Evolutionary conservation across 1,284 basidiomycete genomes (phyloP).

Genomic region (Salmacisia buchloeana): DNA sequence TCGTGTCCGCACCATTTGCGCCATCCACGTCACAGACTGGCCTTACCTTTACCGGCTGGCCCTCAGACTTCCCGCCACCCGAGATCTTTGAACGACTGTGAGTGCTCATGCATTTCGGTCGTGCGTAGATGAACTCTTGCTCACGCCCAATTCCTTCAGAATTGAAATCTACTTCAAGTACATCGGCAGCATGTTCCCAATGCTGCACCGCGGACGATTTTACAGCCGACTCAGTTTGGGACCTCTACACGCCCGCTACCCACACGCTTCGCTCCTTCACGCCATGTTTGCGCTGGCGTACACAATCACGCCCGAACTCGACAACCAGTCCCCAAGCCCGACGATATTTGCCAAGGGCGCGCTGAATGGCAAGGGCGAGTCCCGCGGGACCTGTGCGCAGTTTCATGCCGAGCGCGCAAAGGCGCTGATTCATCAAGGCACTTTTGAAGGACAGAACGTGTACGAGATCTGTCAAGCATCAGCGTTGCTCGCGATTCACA

Average conservation of each 20-base stretch:
- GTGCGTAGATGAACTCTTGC: no score
- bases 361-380: background rate
- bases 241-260: conserved; percentile 29
- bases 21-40: background rate
- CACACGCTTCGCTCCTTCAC: conserved; percentile 29
- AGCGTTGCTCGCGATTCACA: conserved; percentile 24
- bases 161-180: conserved; percentile 3
- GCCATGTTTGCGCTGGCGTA: conserved; percentile 27
- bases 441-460: conserved; percentile 20
- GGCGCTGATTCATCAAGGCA: conserved; percentile 11
- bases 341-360: background rate
- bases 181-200: conserved; percentile 3
- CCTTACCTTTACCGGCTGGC: conserved; percentile 34
- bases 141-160: no score
- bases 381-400: background rate
- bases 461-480: conserved; percentile 28
- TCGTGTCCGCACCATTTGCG: conserved; percentile 15
- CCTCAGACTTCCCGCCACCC: conserved; percentile 34
- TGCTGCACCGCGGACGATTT: conserved; percentile 1
- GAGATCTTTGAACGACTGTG: conserved; percentile 27
- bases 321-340: background rate
- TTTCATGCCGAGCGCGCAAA: conserved; percentile 32
- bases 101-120: background rate
- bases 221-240: conserved; percentile 19
- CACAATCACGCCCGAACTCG: background rate